phyloP scores from a whole-genome alignment of 1,284 basidiomycete genomes.

The Malassezia arunalokei region DNA sequence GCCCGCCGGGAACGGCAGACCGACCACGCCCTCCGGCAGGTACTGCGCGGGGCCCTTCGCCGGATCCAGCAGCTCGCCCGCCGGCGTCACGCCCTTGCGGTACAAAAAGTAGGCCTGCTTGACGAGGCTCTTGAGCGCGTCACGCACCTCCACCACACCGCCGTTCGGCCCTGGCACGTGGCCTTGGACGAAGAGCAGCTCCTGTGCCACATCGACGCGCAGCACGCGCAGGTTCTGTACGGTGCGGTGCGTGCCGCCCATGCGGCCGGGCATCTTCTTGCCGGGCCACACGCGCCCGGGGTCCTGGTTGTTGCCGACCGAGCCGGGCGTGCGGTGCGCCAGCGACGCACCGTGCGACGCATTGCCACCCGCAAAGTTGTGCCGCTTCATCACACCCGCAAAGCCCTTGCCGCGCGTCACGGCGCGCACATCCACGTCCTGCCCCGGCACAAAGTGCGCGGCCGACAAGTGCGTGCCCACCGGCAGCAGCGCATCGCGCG shows the following conservation, averaged over 20 bases:
- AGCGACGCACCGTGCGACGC: slow-evolving; percentile 94
- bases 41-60: slow-evolving; percentile 59
- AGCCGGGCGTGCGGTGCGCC: slow-evolving; percentile 82
- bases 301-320: slow-evolving; percentile 78
- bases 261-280: slow-evolving; percentile 93
- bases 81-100: slow-evolving; percentile 34
- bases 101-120: slow-evolving; percentile 38
- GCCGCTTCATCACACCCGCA: slow-evolving; percentile 92
- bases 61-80: slow-evolving; percentile 59
- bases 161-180: slow-evolving; percentile 52
- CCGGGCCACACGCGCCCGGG: slow-evolving; percentile 89
- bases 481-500: slow-evolving; percentile 74
- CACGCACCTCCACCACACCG: slow-evolving; percentile 46
- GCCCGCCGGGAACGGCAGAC: slow-evolving; percentile 83
- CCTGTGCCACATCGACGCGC: slow-evolving; percentile 70
- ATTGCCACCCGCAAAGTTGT: slow-evolving; percentile 79
- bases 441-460: slow-evolving; percentile 91
- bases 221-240: slow-evolving; percentile 73
- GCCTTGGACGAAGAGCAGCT: slow-evolving; percentile 71
- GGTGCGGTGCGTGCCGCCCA: slow-evolving; percentile 56
- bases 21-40: slow-evolving; percentile 66
- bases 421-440: slow-evolving; percentile 84
- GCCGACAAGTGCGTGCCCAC: slow-evolving; percentile 81
- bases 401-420: slow-evolving; percentile 95
- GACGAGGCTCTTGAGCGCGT: slow-evolving; percentile 37